Evolutionary conservation across 148 eudicot species (phyloP), one percentile per base, ranked within the genome.

Genomic region (Nepenthes gracilis): DNA sequence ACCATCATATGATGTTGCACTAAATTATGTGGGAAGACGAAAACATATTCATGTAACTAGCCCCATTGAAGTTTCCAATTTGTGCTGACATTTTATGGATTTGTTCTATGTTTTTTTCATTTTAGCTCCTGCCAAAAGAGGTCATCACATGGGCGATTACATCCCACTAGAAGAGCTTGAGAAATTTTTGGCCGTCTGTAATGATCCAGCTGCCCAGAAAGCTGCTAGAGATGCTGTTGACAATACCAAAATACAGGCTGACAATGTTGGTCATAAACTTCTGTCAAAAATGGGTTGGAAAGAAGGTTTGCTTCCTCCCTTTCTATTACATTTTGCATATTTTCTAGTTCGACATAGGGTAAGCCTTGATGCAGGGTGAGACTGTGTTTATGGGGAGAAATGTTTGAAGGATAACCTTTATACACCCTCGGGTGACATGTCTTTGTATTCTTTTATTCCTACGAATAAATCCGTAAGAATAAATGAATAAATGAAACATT

Each of bases 121-220:
- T 12, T 60, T 66, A 78, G 88, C 65, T 67, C 51, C 80, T 43
- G 74, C 66, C 12, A 93, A 88, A 72, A 83, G 83, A 72, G 98
- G 98, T 62, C 98, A 93, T 81, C 98, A 93, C 73, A 93, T 93
- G 98, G 98, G 98, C 48, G 96, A 93, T 71, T 93, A 86, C 73
- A 93, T 93, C 62, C 98, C 98, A 37, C 87, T 43, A 1, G 96
- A 88, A 62, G 98, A 93, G 73, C 95, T 93, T 48, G 88, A 82
- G 51, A 84, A 78, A 69, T 93, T 93, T 78, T 60, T 93, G 89
- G 79, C 98, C 49, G 79, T 71, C 43, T 93, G 98, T 69, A 84
- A 80, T 60, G 98, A 93, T 73, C 91, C 60, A 55, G 78, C 91
- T 70, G 77, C 91, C 15, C 80, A 64, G 71, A 93, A 88, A 72